Evolutionary conservation across 2,329 filamentous ascomycete species (phyloP).

Genomic region (Sarocladium strictum): DNA sequence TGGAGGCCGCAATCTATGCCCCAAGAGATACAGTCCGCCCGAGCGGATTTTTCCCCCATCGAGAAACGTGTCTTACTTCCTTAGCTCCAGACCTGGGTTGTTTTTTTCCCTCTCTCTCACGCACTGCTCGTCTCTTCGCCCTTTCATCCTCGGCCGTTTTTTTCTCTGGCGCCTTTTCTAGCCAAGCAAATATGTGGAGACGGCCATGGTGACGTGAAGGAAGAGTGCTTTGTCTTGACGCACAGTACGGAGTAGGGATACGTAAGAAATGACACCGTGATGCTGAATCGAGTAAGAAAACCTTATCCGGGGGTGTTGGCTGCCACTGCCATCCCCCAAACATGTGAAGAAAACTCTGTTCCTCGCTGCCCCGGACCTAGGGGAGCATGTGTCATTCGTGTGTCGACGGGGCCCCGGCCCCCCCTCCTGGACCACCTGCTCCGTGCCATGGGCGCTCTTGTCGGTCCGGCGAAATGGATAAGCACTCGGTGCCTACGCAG

Average conservation of each 20-base stretch:
- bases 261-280: neutral
- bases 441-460: neutral
- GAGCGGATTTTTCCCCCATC: neutral
- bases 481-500: neutral
- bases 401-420: constrained; percentile 1
- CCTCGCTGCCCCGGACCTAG: constrained; percentile 1
- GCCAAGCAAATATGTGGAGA: neutral
- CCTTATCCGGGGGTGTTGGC: neutral
- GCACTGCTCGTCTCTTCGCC: neutral
- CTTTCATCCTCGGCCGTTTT: constrained; percentile 1
- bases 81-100: neutral
- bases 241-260: neutral
- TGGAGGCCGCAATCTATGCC: neutral
- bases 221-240: neutral
- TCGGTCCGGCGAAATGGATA: neutral
- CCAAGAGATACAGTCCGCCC: neutral
- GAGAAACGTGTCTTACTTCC: neutral
- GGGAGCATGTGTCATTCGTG: constrained; percentile 3
- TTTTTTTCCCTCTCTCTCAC: neutral
- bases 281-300: neutral
- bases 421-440: neutral
- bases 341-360: constrained; percentile 8
- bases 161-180: constrained; percentile 9
- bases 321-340: neutral
- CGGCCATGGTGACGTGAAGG: neutral